Evolutionary conservation across 2,329 filamentous ascomycete genomes (phyloP).

Genomic region (Fusarium bulbicola): DNA sequence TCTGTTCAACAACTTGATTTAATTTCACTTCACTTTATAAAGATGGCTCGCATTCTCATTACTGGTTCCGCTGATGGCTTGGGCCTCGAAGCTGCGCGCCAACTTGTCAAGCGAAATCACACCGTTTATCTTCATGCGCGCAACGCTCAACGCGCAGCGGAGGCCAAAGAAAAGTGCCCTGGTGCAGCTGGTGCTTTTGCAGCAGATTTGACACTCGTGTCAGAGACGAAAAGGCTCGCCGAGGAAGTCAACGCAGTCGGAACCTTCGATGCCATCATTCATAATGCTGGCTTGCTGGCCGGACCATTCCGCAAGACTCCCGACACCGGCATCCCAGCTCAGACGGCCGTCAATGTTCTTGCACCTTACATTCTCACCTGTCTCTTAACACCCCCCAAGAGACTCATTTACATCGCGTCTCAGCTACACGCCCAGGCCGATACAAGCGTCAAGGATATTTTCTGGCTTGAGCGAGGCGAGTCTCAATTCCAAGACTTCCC

Average conservation of each 20-base stretch:
- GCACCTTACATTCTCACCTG: constrained; percentile 35
- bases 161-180: constrained; percentile 20
- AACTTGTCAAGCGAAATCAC: constrained; percentile 35
- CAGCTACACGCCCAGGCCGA: constrained; percentile 23
- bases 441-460: constrained; percentile 18
- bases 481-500: constrained; percentile 23
- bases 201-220: constrained; percentile 25
- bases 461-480: constrained; percentile 29
- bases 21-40: accelerated
- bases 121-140: constrained; percentile 36
- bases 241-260: constrained; percentile 31
- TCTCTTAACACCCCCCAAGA: constrained; percentile 27
- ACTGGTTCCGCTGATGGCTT: constrained; percentile 39
- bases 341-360: constrained; percentile 31
- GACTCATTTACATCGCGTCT: constrained; percentile 27
- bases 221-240: constrained; percentile 27
- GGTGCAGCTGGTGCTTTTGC: constrained; percentile 22
- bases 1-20: no score
- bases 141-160: constrained; percentile 26
- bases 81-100: constrained; percentile 34
- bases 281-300: constrained; percentile 31
- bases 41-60: constrained; percentile 37
- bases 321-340: constrained; percentile 27
- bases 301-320: constrained; percentile 26
- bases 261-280: constrained; percentile 33